Evolutionary conservation across 371 early-diverging fungal species (phyloP).

Genomic region (Mucor mucedo): DNA sequence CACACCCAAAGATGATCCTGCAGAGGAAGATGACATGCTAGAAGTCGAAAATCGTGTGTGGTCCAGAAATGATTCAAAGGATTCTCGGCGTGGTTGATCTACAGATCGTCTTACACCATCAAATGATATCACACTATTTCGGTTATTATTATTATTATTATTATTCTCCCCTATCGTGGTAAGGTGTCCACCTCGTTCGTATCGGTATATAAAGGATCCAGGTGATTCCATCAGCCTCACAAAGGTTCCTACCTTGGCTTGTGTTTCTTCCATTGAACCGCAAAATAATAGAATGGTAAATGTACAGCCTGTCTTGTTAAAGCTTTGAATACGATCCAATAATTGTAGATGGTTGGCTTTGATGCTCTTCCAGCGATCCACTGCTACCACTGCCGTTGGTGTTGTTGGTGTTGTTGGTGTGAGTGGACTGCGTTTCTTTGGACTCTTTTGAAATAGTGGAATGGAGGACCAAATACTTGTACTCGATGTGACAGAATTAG

Average conservation of each 20-base stretch:
- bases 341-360: slow-evolving; percentile 36
- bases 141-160: background rate
- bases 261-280: slow-evolving; percentile 27
- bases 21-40: slow-evolving; percentile 1
- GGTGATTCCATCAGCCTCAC: slow-evolving; percentile 26
- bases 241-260: slow-evolving; percentile 13
- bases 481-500: slow-evolving; percentile 14
- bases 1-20: background rate
- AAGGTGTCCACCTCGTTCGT: slow-evolving; percentile 1
- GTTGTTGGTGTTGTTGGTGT: background rate
- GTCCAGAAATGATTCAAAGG: background rate
- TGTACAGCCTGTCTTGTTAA: slow-evolving; percentile 11
- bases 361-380: slow-evolving; percentile 42
- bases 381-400: background rate
- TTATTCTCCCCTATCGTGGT: too few relatives aligned
- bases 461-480: slow-evolving; percentile 6
- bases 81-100: slow-evolving; percentile 4
- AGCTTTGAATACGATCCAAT: slow-evolving; percentile 26
- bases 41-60: background rate
- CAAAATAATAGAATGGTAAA: slow-evolving; percentile 47
- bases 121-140: background rate
- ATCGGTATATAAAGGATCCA: slow-evolving; percentile 35
- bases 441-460: slow-evolving; percentile 12
- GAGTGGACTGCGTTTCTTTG: background rate
- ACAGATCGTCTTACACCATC: background rate